These are phyloP conservation scores for Anthoceros angustus DNA, from an alignment of 225 moss, liverwort and hornwort genomes.

Conservation along the genomic window DNA sequence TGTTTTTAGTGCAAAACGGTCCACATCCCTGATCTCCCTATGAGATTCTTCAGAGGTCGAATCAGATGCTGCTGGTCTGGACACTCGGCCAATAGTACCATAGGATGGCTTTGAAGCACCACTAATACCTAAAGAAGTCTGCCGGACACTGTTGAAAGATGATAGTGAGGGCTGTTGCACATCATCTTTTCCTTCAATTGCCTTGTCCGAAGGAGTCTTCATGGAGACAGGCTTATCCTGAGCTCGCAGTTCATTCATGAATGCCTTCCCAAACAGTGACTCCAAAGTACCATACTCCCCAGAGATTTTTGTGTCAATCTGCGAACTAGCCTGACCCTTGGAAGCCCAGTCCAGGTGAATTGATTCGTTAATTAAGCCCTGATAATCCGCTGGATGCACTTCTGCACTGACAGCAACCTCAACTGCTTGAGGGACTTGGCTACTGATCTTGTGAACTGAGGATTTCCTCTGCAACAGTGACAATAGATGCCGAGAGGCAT, in stretches of 20 bases:
- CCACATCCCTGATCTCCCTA: not conserved
- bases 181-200: not conserved
- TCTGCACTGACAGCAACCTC: not conserved
- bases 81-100: not conserved
- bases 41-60: not conserved
- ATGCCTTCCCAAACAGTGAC: not conserved
- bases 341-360: not conserved
- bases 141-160: not conserved
- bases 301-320: not conserved
- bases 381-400: not conserved
- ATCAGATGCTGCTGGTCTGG: not conserved
- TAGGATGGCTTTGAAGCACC: not conserved
- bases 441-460: not conserved
- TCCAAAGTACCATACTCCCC: not conserved
- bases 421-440: not conserved
- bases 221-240: not conserved
- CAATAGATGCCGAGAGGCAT: slow-evolving; percentile 75
- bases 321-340: not conserved
- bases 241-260: slow-evolving; percentile 1
- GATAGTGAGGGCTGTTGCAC: not conserved
- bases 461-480: slow-evolving; percentile 47
- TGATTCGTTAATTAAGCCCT: not conserved
- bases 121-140: not conserved
- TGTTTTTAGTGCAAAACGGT: not conserved
- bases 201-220: not conserved